Conservation (phyloP, 352 stramenopile genomes). For the Phytophthora sansomeana region DNA sequence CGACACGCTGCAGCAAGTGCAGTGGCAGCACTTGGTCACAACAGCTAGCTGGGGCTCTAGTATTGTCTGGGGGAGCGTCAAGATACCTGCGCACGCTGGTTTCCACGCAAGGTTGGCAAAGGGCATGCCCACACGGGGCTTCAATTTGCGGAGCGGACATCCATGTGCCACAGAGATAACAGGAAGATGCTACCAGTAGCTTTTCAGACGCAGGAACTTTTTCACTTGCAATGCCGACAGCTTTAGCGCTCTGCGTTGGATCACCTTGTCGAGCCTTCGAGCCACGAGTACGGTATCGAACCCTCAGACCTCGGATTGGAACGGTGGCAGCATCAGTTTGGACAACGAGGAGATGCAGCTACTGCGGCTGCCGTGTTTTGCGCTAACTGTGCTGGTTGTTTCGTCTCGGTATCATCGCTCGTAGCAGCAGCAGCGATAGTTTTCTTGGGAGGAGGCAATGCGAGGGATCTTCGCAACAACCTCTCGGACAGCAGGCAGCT, state of each 20-base stretch:
- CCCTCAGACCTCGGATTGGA: background rate
- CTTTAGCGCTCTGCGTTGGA: background rate
- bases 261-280: background rate
- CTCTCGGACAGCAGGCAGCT: background rate
- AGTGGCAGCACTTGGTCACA: constrained; percentile 45
- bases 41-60: constrained; percentile 45
- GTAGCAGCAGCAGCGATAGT: background rate
- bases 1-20: constrained; percentile 36
- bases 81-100: constrained; percentile 37
- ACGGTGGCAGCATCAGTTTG: background rate
- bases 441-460: background rate
- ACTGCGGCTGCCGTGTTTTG: background rate
- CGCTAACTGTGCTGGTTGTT: background rate
- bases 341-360: background rate
- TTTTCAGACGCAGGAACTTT: background rate
- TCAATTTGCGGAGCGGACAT: background rate
- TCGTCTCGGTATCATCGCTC: constrained; percentile 15
- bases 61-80: constrained; percentile 25
- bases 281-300: constrained; percentile 22
- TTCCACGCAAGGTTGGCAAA: constrained; percentile 50
- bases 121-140: constrained; percentile 28
- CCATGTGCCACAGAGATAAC: constrained; percentile 18
- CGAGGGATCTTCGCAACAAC: background rate
- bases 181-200: background rate
- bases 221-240: background rate